Evolutionary conservation across 2,329 filamentous ascomycete species (phyloP).

Genomic region (Harringtonia aguacate): DNA sequence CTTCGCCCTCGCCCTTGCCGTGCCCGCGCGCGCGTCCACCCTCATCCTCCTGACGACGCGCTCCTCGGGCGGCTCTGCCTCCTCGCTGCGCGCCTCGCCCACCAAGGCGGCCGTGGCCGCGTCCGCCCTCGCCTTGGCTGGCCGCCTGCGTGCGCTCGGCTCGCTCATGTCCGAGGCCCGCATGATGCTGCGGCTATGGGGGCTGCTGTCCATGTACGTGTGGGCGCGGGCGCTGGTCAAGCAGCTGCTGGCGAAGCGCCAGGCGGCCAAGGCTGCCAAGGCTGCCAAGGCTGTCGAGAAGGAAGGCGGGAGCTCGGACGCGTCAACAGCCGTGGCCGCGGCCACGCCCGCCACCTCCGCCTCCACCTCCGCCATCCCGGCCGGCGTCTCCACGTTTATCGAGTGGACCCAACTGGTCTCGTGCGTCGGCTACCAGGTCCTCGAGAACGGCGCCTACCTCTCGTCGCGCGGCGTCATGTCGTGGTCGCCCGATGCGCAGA

Average conservation of each 20-base stretch:
- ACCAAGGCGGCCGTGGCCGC: slow-evolving; percentile 21
- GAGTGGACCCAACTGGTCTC: slow-evolving; percentile 57
- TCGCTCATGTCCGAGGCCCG: slow-evolving; percentile 59
- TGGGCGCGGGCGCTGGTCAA: slow-evolving; percentile 45
- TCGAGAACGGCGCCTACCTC: slow-evolving; percentile 79
- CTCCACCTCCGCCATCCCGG: slow-evolving; percentile 30
- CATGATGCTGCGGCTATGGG: slow-evolving; percentile 68
- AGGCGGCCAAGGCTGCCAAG: slow-evolving; percentile 12
- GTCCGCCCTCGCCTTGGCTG: slow-evolving; percentile 36
- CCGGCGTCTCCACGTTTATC: slow-evolving; percentile 36
- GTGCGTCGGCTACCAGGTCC: slow-evolving; percentile 60
- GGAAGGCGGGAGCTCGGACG: slow-evolving; percentile 11
- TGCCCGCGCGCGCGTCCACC: slow-evolving; percentile 38
- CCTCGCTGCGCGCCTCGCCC: too few species aligned
- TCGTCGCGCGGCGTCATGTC: slow-evolving; percentile 59
- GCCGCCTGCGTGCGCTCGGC: slow-evolving; percentile 49
- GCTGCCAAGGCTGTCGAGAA: too few species aligned
- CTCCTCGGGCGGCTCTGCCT: too few species aligned
- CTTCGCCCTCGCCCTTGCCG: slow-evolving; percentile 38
- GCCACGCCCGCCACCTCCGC: slow-evolving; percentile 19
- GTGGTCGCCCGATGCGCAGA: slow-evolving; percentile 44
- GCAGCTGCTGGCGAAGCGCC: slow-evolving; percentile 14
- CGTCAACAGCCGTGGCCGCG: slow-evolving; percentile 30
- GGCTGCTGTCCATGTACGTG: slow-evolving; percentile 60
- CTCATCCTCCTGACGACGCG: slow-evolving; percentile 22